phyloP scores from a whole-genome alignment of 2,329 filamentous ascomycete genomes.

The Paracoccidioides brasiliensis region DNA sequence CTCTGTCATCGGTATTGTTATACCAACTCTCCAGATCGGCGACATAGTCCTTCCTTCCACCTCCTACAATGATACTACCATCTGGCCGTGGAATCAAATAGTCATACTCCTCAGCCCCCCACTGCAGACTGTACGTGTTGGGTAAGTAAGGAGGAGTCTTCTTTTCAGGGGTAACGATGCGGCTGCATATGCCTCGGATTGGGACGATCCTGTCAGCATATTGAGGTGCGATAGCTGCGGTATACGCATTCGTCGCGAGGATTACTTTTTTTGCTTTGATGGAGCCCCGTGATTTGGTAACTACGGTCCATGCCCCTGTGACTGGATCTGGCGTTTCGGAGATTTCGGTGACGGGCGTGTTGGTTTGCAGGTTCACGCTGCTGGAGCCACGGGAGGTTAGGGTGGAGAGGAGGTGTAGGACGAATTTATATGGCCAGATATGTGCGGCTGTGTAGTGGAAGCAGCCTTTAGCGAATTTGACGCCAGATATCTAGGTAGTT shows the following conservation, averaged over 20 bases:
- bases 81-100: constrained; percentile 50
- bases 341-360: constrained; percentile 33
- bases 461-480: constrained; percentile 25
- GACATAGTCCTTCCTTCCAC: constrained; percentile 38
- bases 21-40: constrained; percentile 32
- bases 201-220: constrained; percentile 64
- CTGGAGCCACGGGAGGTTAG: constrained; percentile 22
- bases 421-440: constrained; percentile 61
- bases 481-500: constrained; percentile 19
- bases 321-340: constrained; percentile 13
- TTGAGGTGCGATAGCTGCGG: constrained; percentile 56
- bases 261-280: constrained; percentile 53
- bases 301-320: constrained; percentile 42
- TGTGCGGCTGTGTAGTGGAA: constrained; percentile 22
- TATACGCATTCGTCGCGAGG: constrained; percentile 74
- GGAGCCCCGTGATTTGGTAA: constrained; percentile 52
- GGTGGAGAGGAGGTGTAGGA: constrained; percentile 57
- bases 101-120: constrained; percentile 45
- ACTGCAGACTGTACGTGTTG: constrained; percentile 50
- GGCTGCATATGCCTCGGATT: constrained; percentile 44
- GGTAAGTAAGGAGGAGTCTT: constrained; percentile 18
- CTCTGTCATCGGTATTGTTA: constrained; percentile 33
- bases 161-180: constrained; percentile 17
- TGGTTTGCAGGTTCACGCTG: constrained; percentile 42
- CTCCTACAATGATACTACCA: constrained; percentile 49